These are phyloP conservation scores for Thalassiosira tumida DNA, from an alignment of 352 stramenopile genomes.

Conservation along the genomic window DNA sequence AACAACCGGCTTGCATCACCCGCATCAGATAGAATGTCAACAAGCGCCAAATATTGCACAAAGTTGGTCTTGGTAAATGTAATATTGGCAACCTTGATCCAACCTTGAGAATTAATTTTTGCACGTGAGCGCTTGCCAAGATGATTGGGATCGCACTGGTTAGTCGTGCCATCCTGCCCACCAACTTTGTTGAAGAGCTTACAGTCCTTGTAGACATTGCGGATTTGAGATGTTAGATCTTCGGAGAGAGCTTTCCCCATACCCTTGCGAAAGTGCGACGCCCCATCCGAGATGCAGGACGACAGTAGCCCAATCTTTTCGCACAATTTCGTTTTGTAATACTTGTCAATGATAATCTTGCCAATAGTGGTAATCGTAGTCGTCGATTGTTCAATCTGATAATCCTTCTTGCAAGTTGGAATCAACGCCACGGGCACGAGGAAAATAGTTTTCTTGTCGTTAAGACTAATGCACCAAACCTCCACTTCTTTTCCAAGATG, in stretches of 20 bases:
- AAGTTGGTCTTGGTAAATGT: constrained; percentile 41
- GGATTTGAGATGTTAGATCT: neutral
- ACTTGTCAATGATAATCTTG: neutral
- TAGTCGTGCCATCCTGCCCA: neutral
- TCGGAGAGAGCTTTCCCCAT: neutral
- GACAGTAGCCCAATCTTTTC: neutral
- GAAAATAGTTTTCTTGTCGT: neutral
- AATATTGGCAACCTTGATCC: constrained; percentile 8
- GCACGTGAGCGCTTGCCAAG: constrained; percentile 41
- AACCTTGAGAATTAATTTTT: constrained; percentile 2
- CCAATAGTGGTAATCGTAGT: neutral
- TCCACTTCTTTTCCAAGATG: neutral
- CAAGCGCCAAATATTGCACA: neutral
- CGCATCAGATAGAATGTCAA: neutral
- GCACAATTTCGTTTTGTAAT: neutral
- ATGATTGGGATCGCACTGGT: constrained; percentile 29
- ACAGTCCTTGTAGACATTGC: neutral
- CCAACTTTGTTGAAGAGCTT: constrained; percentile 30
- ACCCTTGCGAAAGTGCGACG: constrained; percentile 32
- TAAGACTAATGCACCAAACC: neutral
- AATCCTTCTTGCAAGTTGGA: neutral
- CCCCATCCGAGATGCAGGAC: constrained; percentile 27
- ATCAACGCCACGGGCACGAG: neutral
- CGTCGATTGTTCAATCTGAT: neutral
- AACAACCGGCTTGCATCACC: constrained; percentile 26